Evolutionary conservation across 106 monocot species (phyloP).

Genomic region (Acanthochlamys bracteata): DNA sequence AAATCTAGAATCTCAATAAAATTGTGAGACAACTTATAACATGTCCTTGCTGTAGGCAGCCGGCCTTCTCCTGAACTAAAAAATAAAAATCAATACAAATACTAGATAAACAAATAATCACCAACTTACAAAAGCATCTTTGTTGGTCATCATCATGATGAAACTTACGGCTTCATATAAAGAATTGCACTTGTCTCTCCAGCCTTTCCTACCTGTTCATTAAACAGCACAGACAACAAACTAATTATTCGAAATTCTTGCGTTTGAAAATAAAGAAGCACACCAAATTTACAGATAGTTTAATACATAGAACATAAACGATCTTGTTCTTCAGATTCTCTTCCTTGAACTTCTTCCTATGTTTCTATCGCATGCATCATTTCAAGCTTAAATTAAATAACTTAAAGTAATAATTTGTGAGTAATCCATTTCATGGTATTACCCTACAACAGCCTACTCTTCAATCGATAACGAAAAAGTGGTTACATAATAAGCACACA

Average conservation of each 20-base stretch:
- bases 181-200: constrained; percentile 59
- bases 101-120: not conserved
- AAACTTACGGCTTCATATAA: constrained; percentile 40
- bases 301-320: constrained; percentile 54
- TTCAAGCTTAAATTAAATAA: no score
- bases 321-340: constrained; percentile 72
- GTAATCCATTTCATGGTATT: no score
- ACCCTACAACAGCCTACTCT: no score
- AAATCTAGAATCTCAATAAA: no score
- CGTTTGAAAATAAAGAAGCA: not conserved
- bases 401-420: no score
- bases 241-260: not conserved
- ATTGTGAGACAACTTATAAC: not conserved
- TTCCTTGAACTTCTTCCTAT: constrained; percentile 70
- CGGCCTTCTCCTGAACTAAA: constrained; percentile 67
- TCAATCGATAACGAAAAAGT: no score
- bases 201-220: constrained; percentile 58
- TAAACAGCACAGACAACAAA: constrained; percentile 8
- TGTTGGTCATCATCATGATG: no score
- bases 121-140: not conserved
- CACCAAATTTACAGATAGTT: not conserved
- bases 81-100: not conserved
- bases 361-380: no score
- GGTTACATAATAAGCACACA: no score
- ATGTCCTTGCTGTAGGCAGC: constrained; percentile 58